Evolutionary conservation across 371 early-diverging fungal species (phyloP).

Genomic region (Actinomortierella wolfii): DNA sequence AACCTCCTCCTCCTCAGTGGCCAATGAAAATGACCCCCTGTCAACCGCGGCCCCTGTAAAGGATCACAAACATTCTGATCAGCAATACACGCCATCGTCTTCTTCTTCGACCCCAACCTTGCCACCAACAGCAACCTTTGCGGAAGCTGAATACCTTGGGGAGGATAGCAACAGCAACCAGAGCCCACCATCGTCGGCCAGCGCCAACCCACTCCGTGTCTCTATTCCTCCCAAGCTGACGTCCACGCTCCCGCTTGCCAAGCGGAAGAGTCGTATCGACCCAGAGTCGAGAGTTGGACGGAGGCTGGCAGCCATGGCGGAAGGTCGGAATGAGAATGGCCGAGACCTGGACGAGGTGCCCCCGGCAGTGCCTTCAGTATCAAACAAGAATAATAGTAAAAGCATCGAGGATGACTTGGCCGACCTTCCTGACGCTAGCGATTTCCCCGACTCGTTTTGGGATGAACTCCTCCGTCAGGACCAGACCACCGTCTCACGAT

Average conservation of each 20-base stretch:
- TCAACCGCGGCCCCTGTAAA: background rate
- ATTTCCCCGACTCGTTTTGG: constrained; percentile 37
- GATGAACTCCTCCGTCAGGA: constrained; percentile 37
- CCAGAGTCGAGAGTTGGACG: constrained; percentile 35
- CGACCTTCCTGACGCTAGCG: constrained; percentile 21
- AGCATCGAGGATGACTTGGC: constrained; percentile 3
- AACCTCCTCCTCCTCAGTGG: background rate
- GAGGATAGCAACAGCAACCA: background rate
- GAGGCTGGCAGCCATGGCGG: constrained; percentile 28
- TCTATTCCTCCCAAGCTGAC: background rate
- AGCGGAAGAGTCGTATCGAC: constrained; percentile 16
- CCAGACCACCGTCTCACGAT: constrained; percentile 27
- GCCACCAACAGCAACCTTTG: background rate
- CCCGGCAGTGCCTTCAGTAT: constrained; percentile 3
- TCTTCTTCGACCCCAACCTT: background rate
- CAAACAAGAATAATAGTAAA: background rate
- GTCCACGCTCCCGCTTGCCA: background rate
- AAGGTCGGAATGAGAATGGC: constrained; percentile 40
- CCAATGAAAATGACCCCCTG: background rate
- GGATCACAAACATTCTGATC: no score
- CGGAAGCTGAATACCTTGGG: background rate
- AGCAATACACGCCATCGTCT: background rate
- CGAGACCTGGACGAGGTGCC: constrained; percentile 18
- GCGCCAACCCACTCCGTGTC: background rate
- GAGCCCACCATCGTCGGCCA: background rate